phyloP scores from a whole-genome alignment of 2,329 filamentous ascomycete genomes.

The Cladosporium oxysporum region DNA sequence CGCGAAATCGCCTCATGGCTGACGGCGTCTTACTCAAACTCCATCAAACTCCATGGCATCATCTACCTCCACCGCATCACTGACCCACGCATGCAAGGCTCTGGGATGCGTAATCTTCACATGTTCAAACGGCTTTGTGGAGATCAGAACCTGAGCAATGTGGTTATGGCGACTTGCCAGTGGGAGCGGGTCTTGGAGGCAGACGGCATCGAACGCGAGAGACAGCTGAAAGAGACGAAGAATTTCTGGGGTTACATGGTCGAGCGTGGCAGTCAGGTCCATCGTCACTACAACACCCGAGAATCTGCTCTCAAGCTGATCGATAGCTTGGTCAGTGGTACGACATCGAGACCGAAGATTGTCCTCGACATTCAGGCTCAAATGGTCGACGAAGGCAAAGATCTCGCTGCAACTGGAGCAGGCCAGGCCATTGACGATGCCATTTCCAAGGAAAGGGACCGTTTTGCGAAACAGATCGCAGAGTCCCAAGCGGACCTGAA shows the following conservation, averaged over 20 bases:
- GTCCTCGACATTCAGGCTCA: conserved; percentile 29
- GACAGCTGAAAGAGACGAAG: conserved; percentile 26
- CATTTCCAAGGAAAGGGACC: conserved; percentile 9
- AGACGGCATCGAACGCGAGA: conserved; percentile 26
- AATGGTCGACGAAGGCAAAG: conserved; percentile 28
- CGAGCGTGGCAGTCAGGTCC: conserved; percentile 22
- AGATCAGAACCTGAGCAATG: conserved; percentile 42
- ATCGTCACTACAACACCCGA: conserved; percentile 21
- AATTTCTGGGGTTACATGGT: conserved; percentile 31
- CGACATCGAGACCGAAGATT: neutral
- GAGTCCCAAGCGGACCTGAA: conserved; percentile 12
- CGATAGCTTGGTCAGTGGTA: conserved; percentile 17
- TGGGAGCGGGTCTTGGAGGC: conserved; percentile 38
- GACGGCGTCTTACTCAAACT: conserved; percentile 34
- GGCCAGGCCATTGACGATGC: conserved; percentile 21
- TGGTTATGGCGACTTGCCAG: conserved; percentile 47
- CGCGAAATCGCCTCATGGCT: conserved; percentile 46
- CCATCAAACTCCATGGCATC: conserved; percentile 45
- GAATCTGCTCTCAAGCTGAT: conserved; percentile 28
- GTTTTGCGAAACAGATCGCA: conserved; percentile 15
- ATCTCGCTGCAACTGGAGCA: conserved; percentile 26
- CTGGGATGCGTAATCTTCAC: conserved; percentile 43
- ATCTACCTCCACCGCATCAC: conserved; percentile 52
- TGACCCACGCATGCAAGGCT: conserved; percentile 45
- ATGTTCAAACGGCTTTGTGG: conserved; percentile 51